phyloP scores from a whole-genome alignment of 257 asterid species.

The Striga asiatica region DNA sequence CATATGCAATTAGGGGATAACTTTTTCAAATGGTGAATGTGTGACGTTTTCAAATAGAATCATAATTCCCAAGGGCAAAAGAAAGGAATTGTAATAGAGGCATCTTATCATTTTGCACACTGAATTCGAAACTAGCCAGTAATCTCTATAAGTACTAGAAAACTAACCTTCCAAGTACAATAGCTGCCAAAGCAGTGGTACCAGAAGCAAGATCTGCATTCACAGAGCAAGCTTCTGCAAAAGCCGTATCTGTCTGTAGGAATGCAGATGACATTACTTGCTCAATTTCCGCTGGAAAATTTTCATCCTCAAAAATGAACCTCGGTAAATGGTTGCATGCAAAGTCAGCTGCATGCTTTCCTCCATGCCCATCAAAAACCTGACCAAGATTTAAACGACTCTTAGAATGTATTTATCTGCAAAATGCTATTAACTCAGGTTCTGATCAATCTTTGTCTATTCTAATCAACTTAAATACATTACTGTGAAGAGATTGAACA shows the following conservation, averaged over 20 bases:
- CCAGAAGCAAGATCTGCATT: constrained; percentile 93
- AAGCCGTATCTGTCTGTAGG: constrained; percentile 75
- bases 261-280: constrained; percentile 71
- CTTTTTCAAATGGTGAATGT: no score
- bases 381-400: constrained; percentile 13
- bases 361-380: constrained; percentile 99
- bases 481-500: not conserved
- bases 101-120: not conserved
- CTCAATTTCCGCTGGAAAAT: constrained; percentile 66
- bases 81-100: not conserved
- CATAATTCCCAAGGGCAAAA: no score
- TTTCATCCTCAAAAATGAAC: constrained; percentile 57
- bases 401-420: not conserved
- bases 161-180: constrained; percentile 72
- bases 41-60: no score
- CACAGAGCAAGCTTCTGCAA: constrained; percentile 76
- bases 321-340: constrained; percentile 78
- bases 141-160: not conserved
- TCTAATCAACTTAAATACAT: not conserved
- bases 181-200: constrained; percentile 91
- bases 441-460: not conserved
- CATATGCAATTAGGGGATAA: no score
- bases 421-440: not conserved
- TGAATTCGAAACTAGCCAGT: not conserved
- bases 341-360: constrained; percentile 95